Percentiles rank a stretch among this genome's conserved stretches.
These are phyloP conservation scores for Kodamaea kaohsiungensis DNA, from an alignment of 805 yeast species.

Conservation along the genomic window DNA sequence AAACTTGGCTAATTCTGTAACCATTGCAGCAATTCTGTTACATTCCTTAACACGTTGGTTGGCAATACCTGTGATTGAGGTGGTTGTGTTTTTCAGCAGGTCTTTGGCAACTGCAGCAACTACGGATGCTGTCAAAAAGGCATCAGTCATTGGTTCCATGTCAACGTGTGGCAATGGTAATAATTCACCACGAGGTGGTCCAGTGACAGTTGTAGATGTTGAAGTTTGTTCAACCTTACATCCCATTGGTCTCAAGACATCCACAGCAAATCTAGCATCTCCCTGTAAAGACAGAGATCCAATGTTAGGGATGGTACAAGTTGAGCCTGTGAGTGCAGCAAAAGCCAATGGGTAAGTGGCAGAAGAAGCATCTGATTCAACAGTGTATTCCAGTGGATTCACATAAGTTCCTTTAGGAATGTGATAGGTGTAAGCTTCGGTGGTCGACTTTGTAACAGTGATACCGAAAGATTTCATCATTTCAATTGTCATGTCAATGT, in stretches of 20 bases:
- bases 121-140: conserved; percentile 93
- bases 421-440: conserved; percentile 82
- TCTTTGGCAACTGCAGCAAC: conserved; percentile 87
- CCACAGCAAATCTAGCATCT: conserved; percentile 94
- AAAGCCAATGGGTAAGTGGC: conserved; percentile 97
- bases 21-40: conserved; percentile 95
- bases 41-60: conserved; percentile 98
- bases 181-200: conserved; percentile 72
- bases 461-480: conserved; percentile 95
- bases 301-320: conserved; percentile 91
- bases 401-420: conserved; percentile 82
- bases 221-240: conserved; percentile 82
- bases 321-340: conserved; percentile 94
- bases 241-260: conserved; percentile 93
- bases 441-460: conserved; percentile 62
- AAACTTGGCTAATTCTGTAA: conserved; percentile 80
- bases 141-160: conserved; percentile 99
- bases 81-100: conserved; percentile 41
- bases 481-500: conserved; percentile 94
- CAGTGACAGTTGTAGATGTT: conserved; percentile 87
- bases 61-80: conserved; percentile 92
- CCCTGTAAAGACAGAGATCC: conserved; percentile 93
- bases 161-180: conserved; percentile 76
- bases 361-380: conserved; percentile 96
- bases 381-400: conserved; percentile 82